A percentile compares a stretch with the other conserved stretches of the same genome.
Conservation (phyloP, 768 basidiomycete genomes). For the Tubosaeta sp. region DNA sequence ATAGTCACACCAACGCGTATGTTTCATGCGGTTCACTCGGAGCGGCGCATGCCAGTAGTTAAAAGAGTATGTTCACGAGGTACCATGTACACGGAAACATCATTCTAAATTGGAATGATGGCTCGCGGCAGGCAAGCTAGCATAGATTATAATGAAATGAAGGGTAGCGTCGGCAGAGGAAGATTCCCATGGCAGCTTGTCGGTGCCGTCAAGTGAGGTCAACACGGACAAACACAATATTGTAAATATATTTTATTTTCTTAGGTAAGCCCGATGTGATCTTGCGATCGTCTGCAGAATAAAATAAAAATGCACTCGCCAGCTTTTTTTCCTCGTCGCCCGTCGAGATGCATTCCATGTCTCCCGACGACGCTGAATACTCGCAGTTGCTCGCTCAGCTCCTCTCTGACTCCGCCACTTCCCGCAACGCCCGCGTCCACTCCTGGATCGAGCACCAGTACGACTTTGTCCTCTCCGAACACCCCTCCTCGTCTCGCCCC, state of each 20-base stretch:
- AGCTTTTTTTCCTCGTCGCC: background rate
- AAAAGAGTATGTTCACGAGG: background rate
- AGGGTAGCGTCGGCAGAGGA: too few relatives aligned
- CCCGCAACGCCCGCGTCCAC: constrained; percentile 29
- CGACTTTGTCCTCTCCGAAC: constrained; percentile 32
- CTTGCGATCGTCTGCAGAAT: background rate
- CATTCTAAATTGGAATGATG: background rate
- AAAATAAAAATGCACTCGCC: background rate
- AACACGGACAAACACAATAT: too few relatives aligned
- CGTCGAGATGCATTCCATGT: constrained; percentile 20
- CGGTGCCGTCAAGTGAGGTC: too few relatives aligned
- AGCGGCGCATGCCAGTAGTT: too few relatives aligned
- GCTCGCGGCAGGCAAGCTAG: background rate
- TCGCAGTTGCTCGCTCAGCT: constrained; percentile 27
- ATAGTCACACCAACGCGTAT: too few relatives aligned
- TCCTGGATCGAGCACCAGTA: constrained; percentile 36
- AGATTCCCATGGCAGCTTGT: too few relatives aligned
- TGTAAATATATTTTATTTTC: too few relatives aligned
- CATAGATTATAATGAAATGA: too few relatives aligned
- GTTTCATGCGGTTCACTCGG: too few relatives aligned
- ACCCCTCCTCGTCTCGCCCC: constrained; percentile 22
- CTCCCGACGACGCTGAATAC: constrained; percentile 30
- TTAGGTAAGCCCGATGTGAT: background rate
- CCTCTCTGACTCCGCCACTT: constrained; percentile 16
- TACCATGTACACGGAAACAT: background rate